Percentiles rank a stretch among this genome's conserved stretches.
Conservation (phyloP, 1,139 yeast genomes). For the Hansenula sp. region DNA sequence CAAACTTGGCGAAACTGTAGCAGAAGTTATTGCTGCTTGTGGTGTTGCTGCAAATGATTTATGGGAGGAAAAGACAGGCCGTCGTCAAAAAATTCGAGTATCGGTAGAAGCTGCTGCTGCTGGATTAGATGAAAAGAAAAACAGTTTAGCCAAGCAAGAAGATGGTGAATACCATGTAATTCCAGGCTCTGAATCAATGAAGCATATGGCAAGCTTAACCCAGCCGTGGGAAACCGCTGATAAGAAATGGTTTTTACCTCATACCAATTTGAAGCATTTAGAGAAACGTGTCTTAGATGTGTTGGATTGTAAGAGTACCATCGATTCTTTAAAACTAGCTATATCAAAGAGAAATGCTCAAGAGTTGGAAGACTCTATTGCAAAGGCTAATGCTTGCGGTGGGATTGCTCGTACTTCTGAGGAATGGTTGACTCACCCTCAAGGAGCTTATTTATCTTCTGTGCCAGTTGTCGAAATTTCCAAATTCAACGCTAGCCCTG, state of each 20-base stretch:
- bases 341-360: background rate
- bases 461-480: background rate
- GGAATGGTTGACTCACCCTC: conserved; percentile 1
- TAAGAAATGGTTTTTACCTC: conserved; percentile 2
- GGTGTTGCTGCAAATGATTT: conserved; percentile 1
- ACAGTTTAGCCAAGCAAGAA: background rate
- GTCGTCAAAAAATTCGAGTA: background rate
- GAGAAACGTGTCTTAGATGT: background rate
- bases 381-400: background rate
- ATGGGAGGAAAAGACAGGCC: background rate
- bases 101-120: conserved; percentile 2
- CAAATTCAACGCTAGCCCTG: background rate
- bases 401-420: background rate
- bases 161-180: background rate
- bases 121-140: background rate
- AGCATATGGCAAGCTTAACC: background rate
- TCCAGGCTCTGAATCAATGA: background rate
- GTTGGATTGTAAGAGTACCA: background rate
- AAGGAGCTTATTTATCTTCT: conserved; percentile 1
- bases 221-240: conserved; percentile 1
- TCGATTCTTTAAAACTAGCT: background rate
- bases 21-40: conserved; percentile 1
- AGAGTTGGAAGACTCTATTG: conserved; percentile 1
- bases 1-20: conserved; percentile 1
- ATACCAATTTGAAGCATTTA: conserved; percentile 1